A percentile compares a stretch with the other conserved stretches of the same genome.
These are phyloP conservation scores for Mytilinidion resinicola DNA, from an alignment of 495 filamentous ascomycete genomes.

Conservation along the genomic window DNA sequence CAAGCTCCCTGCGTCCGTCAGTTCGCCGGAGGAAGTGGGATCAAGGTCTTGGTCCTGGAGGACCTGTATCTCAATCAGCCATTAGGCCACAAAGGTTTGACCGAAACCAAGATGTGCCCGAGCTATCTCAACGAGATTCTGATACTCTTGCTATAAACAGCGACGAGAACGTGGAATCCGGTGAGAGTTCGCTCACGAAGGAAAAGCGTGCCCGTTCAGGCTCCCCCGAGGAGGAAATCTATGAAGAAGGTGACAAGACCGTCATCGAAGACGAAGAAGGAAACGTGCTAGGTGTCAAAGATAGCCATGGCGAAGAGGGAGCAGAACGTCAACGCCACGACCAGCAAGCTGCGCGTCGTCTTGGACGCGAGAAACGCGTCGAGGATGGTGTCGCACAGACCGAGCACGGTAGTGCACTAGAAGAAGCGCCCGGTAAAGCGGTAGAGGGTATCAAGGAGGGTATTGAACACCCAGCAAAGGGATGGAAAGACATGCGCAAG, in stretches of 20 bases:
- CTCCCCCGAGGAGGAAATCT: constrained; percentile 41
- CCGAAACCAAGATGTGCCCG: constrained; percentile 22
- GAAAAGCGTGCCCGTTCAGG: constrained; percentile 19
- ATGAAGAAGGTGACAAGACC: constrained; percentile 75
- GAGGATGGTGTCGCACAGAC: constrained; percentile 31
- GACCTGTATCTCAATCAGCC: constrained; percentile 84
- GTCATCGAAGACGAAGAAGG: constrained; percentile 84
- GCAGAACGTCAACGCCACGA: constrained; percentile 46
- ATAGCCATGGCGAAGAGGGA: constrained; percentile 23
- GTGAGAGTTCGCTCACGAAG: constrained; percentile 27
- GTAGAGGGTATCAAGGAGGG: constrained; percentile 19
- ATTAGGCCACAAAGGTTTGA: constrained; percentile 65
- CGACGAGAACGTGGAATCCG: constrained; percentile 26
- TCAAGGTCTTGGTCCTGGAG: constrained; percentile 69
- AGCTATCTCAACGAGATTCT: constrained; percentile 29
- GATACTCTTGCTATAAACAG: constrained; percentile 35
- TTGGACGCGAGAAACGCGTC: constrained; percentile 44
- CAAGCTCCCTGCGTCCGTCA: constrained; percentile 55
- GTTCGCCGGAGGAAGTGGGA: constrained; percentile 65
- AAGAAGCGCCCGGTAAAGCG: constrained; percentile 18
- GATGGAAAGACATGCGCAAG: constrained; percentile 18
- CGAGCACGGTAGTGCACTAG: constrained; percentile 16
- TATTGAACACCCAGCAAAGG: constrained; percentile 11
- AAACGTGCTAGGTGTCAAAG: constrained; percentile 59
- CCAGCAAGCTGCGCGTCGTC: constrained; percentile 48